Evolutionary conservation across 2,329 filamentous ascomycete species (phyloP).

Genomic region (Beauveria scarabaeidicola): DNA sequence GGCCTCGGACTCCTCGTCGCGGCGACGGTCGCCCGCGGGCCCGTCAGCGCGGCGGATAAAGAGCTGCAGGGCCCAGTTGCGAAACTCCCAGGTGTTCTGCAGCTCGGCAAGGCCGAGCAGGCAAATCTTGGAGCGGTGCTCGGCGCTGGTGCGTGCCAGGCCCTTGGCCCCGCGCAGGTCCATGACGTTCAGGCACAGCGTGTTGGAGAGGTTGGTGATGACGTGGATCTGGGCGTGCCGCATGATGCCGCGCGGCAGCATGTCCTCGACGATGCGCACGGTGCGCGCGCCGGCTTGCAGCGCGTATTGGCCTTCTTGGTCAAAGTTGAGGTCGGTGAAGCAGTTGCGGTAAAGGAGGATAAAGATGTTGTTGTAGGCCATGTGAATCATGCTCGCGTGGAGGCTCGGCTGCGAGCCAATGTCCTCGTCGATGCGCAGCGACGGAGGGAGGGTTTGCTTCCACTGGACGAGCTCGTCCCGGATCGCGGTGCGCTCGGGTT

Average conservation of each 20-base stretch:
- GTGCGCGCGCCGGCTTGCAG: slow-evolving; percentile 36
- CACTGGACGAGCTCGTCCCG: slow-evolving; percentile 30
- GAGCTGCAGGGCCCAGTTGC: slow-evolving; percentile 38
- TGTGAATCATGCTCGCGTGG: slow-evolving; percentile 31
- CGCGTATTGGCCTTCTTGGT: slow-evolving; percentile 30
- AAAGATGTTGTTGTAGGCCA: slow-evolving; percentile 38
- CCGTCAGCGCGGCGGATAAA: slow-evolving; percentile 39
- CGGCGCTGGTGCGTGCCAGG: slow-evolving; percentile 34
- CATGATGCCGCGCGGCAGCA: slow-evolving; percentile 34
- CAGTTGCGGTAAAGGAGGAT: slow-evolving; percentile 35
- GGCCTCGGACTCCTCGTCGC: background rate
- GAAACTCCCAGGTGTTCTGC: slow-evolving; percentile 40
- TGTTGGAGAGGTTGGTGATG: slow-evolving; percentile 39
- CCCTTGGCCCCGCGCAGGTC: slow-evolving; percentile 29
- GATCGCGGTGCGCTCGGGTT: slow-evolving; percentile 25
- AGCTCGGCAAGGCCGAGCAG: slow-evolving; percentile 38
- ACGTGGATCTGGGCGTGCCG: slow-evolving; percentile 35
- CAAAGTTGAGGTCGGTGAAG: slow-evolving; percentile 27
- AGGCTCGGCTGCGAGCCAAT: slow-evolving; percentile 27
- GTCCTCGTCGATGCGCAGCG: slow-evolving; percentile 11
- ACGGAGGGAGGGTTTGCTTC: slow-evolving; percentile 27
- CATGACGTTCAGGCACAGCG: slow-evolving; percentile 39
- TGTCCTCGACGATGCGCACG: slow-evolving; percentile 38
- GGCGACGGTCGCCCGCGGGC: slow-evolving; percentile 26
- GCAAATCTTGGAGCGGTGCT: slow-evolving; percentile 39